A percentile compares a stretch with the other conserved stretches of the same genome.
Conservation (phyloP, 176 grass and related monocot genomes). For the Phoenix dactylifera region DNA sequence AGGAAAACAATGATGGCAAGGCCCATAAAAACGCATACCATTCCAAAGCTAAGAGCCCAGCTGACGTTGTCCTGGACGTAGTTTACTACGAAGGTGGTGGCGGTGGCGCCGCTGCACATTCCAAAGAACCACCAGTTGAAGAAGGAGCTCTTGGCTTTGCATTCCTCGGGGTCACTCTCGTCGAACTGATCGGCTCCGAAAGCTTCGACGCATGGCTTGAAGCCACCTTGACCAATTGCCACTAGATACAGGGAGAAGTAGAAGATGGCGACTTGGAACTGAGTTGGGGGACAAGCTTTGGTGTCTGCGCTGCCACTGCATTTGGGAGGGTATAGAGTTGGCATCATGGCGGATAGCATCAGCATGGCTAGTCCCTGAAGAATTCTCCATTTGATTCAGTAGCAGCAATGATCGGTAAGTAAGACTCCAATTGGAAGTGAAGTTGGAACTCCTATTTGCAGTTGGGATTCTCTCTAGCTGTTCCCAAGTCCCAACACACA, state of each 20-base stretch:
- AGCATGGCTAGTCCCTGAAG: not conserved
- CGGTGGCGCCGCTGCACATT: conserved; percentile 13
- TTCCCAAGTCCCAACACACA: too few species aligned
- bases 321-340: not conserved
- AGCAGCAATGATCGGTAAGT: too few species aligned
- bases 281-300: not conserved
- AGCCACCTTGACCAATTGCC: conserved; percentile 44
- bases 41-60: conserved; percentile 46
- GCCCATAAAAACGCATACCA: conserved; percentile 33
- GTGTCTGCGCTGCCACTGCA: not conserved
- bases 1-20: conserved; percentile 34
- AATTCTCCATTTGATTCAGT: too few species aligned
- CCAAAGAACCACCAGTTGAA: conserved; percentile 68
- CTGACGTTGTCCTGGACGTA: conserved; percentile 55
- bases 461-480: too few species aligned
- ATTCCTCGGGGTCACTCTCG: conserved; percentile 23
- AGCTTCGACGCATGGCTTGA: conserved; percentile 53
- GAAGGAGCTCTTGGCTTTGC: conserved; percentile 32
- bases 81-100: conserved; percentile 24
- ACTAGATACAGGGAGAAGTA: conserved; percentile 52
- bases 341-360: not conserved
- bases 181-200: conserved; percentile 68
- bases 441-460: too few species aligned
- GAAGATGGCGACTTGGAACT: conserved; percentile 27
- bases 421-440: too few species aligned